These are phyloP conservation scores for Fusarium chaquense DNA, from an alignment of 2,329 filamentous ascomycete genomes.

Conservation along the genomic window DNA sequence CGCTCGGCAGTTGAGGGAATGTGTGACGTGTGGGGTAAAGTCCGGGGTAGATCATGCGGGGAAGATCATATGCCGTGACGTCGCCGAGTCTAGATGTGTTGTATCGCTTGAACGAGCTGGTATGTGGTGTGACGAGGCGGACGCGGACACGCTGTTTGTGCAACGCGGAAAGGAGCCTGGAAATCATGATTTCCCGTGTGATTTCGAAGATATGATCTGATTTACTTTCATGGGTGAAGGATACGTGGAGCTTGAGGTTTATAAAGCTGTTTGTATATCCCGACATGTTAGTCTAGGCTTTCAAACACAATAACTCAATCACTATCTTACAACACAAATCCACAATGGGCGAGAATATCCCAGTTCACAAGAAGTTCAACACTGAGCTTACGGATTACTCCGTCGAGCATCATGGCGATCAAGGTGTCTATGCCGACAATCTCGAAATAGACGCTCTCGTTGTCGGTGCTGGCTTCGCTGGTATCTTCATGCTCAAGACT, in stretches of 20 bases:
- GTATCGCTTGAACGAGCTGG: too few species aligned
- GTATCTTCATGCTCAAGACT: constrained; percentile 64
- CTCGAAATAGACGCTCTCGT: constrained; percentile 60
- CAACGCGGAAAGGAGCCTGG: too few species aligned
- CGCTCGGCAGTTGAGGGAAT: constrained; percentile 28
- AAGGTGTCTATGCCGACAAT: constrained; percentile 57
- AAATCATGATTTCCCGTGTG: too few species aligned
- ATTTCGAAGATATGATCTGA: too few species aligned
- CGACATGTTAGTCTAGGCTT: too few species aligned
- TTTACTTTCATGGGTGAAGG: too few species aligned
- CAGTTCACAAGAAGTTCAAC: constrained; percentile 54
- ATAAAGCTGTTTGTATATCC: too few species aligned
- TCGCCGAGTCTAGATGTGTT: not conserved
- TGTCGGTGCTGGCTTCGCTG: constrained; percentile 61
- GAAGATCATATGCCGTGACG: not conserved
- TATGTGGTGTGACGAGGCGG: too few species aligned
- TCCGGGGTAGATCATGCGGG: not conserved
- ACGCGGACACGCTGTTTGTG: too few species aligned
- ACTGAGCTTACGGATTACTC: constrained; percentile 57
- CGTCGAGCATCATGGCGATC: constrained; percentile 43
- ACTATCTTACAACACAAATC: too few species aligned
- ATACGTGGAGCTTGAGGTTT: too few species aligned
- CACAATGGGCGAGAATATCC: constrained; percentile 41
- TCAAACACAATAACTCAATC: too few species aligned
- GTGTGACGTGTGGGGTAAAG: not conserved